These are phyloP conservation scores for Cladophialophora exuberans DNA, from an alignment of 2,329 filamentous ascomycete species.

Conservation along the genomic window DNA sequence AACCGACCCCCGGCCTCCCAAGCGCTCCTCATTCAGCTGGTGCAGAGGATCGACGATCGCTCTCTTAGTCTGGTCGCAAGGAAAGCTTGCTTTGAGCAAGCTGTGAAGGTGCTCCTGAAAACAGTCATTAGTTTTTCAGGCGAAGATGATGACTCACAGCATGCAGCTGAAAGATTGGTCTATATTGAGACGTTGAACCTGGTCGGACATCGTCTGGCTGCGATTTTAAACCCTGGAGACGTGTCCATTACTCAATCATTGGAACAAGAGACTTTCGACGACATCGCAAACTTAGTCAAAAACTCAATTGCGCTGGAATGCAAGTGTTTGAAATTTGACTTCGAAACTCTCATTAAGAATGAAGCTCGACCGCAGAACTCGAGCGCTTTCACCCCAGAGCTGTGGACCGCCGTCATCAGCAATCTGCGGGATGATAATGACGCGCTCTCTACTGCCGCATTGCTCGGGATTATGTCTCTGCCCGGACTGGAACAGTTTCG, in stretches of 20 bases:
- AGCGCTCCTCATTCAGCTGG: conserved; percentile 74
- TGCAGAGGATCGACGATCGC: conserved; percentile 58
- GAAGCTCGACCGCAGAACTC: conserved; percentile 68
- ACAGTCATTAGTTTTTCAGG: conserved; percentile 51
- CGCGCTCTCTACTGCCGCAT: conserved; percentile 73
- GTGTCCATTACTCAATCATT: conserved; percentile 50
- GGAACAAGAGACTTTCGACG: conserved; percentile 56
- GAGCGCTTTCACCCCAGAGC: conserved; percentile 69
- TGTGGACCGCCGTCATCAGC: conserved; percentile 78
- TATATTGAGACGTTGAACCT: conserved; percentile 53
- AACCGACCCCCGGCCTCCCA: conserved; percentile 80
- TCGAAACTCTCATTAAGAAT: conserved; percentile 64
- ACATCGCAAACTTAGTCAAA: conserved; percentile 65
- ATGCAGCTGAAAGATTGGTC: conserved; percentile 52
- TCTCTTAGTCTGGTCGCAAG: conserved; percentile 46
- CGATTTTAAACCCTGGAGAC: conserved; percentile 56
- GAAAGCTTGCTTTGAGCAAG: conserved; percentile 51
- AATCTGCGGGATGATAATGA: conserved; percentile 68
- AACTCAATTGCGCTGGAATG: conserved; percentile 72
- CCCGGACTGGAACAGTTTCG: conserved; percentile 76
- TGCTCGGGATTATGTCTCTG: conserved; percentile 71
- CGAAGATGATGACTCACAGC: conserved; percentile 48
- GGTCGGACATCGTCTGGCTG: conserved; percentile 53
- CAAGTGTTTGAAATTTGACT: conserved; percentile 70
- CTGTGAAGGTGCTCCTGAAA: conserved; percentile 49